Evolutionary conservation across 345 rosid species (phyloP).

Genomic region (Noccaea bulbosa): DNA sequence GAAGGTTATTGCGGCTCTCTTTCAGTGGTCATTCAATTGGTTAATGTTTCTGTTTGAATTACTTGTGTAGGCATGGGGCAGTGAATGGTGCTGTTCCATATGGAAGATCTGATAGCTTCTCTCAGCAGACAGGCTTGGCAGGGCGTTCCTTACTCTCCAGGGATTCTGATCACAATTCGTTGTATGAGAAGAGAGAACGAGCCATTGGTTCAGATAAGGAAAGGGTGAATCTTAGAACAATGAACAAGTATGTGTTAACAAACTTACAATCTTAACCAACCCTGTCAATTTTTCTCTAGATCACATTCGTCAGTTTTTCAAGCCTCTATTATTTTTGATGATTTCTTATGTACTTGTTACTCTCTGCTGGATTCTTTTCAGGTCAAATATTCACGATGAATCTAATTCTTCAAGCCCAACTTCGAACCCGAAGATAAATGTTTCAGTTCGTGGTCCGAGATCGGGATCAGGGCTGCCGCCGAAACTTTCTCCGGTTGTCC

Average conservation of each 20-base stretch:
- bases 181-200: slow-evolving; percentile 81
- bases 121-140: slow-evolving; percentile 63
- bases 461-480: slow-evolving; percentile 70
- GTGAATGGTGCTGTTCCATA: slow-evolving; percentile 65
- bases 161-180: slow-evolving; percentile 61
- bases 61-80: slow-evolving; percentile 66
- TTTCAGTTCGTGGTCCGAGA: slow-evolving; percentile 78
- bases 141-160: slow-evolving; percentile 65
- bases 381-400: slow-evolving; percentile 77
- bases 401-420: slow-evolving; percentile 85
- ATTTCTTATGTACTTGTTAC: slow-evolving; percentile 23
- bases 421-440: slow-evolving; percentile 64
- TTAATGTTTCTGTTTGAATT: slow-evolving; percentile 37
- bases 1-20: slow-evolving; percentile 16
- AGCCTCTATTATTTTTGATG: background rate
- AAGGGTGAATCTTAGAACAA: slow-evolving; percentile 68
- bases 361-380: slow-evolving; percentile 38
- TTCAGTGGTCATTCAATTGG: slow-evolving; percentile 24
- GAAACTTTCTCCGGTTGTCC: slow-evolving; percentile 74
- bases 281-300: slow-evolving; percentile 17
- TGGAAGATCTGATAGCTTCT: slow-evolving; percentile 71
- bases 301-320: slow-evolving; percentile 10
- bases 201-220: slow-evolving; percentile 77
- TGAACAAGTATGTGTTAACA: slow-evolving; percentile 68
- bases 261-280: slow-evolving; percentile 23